Evolutionary conservation across 257 asterid genomes (phyloP), one percentile per base, ranked within the genome.

Genomic region (Nicotiana tomentosiformis): DNA sequence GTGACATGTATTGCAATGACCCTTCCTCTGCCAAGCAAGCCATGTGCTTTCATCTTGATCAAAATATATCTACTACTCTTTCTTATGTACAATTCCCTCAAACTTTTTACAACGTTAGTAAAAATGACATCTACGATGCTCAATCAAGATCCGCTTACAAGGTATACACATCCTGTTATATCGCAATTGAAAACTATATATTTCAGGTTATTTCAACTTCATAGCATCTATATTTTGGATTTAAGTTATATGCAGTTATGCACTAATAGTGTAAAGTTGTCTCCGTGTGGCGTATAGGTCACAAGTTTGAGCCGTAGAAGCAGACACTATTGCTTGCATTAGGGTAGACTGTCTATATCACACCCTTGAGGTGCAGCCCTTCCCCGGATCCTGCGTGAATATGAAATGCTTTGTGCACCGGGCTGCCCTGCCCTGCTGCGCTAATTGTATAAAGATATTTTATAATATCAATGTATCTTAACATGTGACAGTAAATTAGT

Each of bases 61-160:
- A 89, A 37, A 35, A 87, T 7, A 35, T 90, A 53, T 89, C 92
- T 9, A 55, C 62, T 10, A 80, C 91, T 30, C 87, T 94, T 5
- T 83, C 96, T 0, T 91, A 84, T 46, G 95, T 84, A 5, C 98
- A 93, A 84, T 94, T 74, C 84, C 98, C 98, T 85, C 97, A 94
- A 55, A 90, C 92, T 57, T 94, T 94, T 87, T 88, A 90, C 85
- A 92, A 91, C 70, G 94, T 93, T n/a, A 91, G 97, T 74, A 84
- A 90, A 83, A 93, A 91, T 46, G 97, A 93, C 69, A 94, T 93
- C 56, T 93, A 94, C 53, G 97, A 93, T 87, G 95, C 96, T 69
- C 97, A 93, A 81, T 93, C 96, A n/a, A 90, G 95, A 87, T 77
- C 97, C 2, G 94, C 97, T 62, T 91, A 90, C 64, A 91, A 85